Evolutionary conservation across 306 rosid genomes (phyloP), one percentile per base, ranked within the genome.

Genomic region (Elaeagnus macrophylla): DNA sequence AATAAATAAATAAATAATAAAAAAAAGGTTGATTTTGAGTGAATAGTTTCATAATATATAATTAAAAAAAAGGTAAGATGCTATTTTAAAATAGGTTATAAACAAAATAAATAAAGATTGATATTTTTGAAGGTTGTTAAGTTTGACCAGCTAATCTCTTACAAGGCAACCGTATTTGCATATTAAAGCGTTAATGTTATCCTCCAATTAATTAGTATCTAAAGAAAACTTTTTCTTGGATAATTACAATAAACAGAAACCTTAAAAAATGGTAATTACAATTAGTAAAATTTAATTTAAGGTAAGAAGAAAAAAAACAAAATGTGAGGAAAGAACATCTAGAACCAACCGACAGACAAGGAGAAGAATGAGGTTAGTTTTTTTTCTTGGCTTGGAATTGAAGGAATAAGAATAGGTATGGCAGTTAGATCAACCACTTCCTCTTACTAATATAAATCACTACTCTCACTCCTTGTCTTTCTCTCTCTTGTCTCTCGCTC

Each of bases 321-420:
- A 49, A 17, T 72, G 56, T 54, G 61, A 60, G 76, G 62, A 60
- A 69, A 78, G 32, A 25, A 54, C 66, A 71, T 71, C 60, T 63
- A 62, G 60, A 76, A 79, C 75, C 77, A 75, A 79, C 72, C 83
- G 77, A 85, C 65, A 79, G 51, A 20, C 38, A 69, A 69, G 87
- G 84, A 60, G 81, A 77, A 75, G 67, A 81, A 59, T 67, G 54
- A 56, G 70, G 54, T 69, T 71, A 53, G 74, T 73, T 25, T 25
- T 25, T 25, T 78, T 84, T 54, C 79, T 74, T 77, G 66, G 74
- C 76, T 74, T 79, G 67, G 81, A 82, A 80, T 59, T 74, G 76
- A 74, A 78, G 72, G 69, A 75, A 88, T 68, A 69, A 71, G 72
- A 82, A 84, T 80, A 80, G 91, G 58, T 72, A 57, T 60, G 82